Evolutionary conservation across 352 stramenopile species (phyloP), one percentile per base, ranked within the genome.

Genomic region (Globisporangium cederbergense): DNA sequence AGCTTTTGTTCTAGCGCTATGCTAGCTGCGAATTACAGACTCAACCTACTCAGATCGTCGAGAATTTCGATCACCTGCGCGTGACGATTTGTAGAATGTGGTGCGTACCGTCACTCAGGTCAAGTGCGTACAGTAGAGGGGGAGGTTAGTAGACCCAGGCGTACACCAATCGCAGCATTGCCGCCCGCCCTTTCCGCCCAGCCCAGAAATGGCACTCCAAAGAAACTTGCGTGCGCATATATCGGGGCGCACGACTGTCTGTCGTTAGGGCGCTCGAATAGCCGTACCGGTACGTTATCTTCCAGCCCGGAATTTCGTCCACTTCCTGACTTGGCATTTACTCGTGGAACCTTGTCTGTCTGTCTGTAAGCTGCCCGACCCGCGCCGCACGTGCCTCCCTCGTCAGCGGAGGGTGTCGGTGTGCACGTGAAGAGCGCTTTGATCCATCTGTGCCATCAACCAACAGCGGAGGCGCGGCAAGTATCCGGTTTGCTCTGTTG

Each of bases 61-160:
- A 14, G 11, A 13, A 16, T 45, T 45, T 45, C 9, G 38, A 45
- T 45, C 38, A 45, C 10, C 38, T 16, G 14, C n/a, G 13, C 42
- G 42, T 47, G 42, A 47, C 42, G 42, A 47, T 47, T 47, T 47
- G 20, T 47, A 47, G 42, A 47, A 47, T 20, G 42, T 45, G 42
- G 42, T 8, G 42, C 16, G 16, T 45, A 20, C 14, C 14, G 42
- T 20, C 14, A 47, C n/a, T 47, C 11, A 47, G 42, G 42, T 47
- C 42, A 47, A 47, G 42, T 47, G 42, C 42, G 16, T 47, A 47
- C 42, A n/a, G 42, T 47, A 47, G 42, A 28, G 1, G 34, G 9
- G 42, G 16, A 47, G 20, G 20, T 8, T 20, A 47, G 18, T 46
- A 45, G 40, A 45, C 40, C 10, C 42, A 3, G 20, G 8, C 38